Conservation (phyloP, 2,329 filamentous ascomycete species). For the Colletotrichum sidae region DNA sequence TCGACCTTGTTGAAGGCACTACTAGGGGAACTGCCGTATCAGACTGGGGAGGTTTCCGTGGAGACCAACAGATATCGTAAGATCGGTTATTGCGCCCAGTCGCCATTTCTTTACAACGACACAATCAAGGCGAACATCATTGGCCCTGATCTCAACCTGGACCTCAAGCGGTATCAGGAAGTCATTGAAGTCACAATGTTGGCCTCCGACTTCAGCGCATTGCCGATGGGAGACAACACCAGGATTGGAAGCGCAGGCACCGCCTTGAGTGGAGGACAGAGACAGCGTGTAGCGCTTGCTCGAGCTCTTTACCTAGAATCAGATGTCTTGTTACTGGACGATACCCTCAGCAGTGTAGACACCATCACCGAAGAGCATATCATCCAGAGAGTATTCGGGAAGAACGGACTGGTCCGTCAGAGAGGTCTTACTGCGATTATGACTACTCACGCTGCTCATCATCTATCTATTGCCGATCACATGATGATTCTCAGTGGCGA, state of each 20-base stretch:
- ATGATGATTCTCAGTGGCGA: too few species aligned
- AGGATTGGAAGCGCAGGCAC: constrained; percentile 54
- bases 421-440: too few species aligned
- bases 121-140: constrained; percentile 52
- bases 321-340: not conserved
- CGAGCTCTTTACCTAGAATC: constrained; percentile 8
- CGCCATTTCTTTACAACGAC: constrained; percentile 46
- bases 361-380: not conserved
- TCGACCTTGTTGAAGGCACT: constrained; percentile 51
- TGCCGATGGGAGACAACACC: constrained; percentile 51
- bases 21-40: constrained; percentile 44
- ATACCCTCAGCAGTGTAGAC: constrained; percentile 15
- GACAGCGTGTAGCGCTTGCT: constrained; percentile 43
- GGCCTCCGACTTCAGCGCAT: constrained; percentile 42
- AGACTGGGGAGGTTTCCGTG: constrained; percentile 34
- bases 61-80: not conserved
- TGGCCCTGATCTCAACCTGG: constrained; percentile 44
- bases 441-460: too few species aligned
- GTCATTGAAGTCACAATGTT: constrained; percentile 49
- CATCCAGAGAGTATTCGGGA: constrained; percentile 3
- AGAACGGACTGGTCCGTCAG: too few species aligned
- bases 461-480: too few species aligned
- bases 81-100: constrained; percentile 48
- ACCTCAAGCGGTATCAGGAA: constrained; percentile 47
- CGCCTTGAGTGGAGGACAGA: constrained; percentile 55